phyloP scores from a whole-genome alignment of 805 yeast genomes.

The Torulaspora microellipsoides region DNA sequence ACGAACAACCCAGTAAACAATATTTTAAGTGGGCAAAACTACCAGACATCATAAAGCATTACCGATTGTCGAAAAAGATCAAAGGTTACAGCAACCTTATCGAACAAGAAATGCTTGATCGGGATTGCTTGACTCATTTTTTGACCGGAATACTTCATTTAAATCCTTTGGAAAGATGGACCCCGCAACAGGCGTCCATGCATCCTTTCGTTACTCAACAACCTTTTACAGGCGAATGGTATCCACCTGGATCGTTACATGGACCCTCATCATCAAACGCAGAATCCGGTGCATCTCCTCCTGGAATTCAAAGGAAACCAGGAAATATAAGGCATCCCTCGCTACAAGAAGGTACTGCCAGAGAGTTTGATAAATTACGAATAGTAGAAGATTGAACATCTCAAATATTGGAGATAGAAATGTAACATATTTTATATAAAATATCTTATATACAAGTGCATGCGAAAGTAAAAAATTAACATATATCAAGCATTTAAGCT shows the following conservation, averaged over 20 bases:
- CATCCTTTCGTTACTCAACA: constrained; percentile 84
- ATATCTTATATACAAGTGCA: constrained; percentile 13
- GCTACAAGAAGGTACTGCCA: constrained; percentile 19
- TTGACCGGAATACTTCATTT: constrained; percentile 69
- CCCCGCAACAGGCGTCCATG: constrained; percentile 89
- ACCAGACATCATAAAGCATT: constrained; percentile 70
- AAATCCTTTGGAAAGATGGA: constrained; percentile 92
- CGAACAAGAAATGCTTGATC: constrained; percentile 69
- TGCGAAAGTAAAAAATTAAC: constrained; percentile 2
- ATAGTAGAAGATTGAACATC: constrained; percentile 15
- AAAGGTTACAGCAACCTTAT: constrained; percentile 35
- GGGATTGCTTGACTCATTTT: constrained; percentile 72
- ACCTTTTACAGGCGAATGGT: constrained; percentile 50
- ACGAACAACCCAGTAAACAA: constrained; percentile 77
- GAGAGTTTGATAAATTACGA: constrained; percentile 19
- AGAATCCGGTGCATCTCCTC: constrained; percentile 1
- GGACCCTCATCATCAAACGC: constrained; percentile 5
- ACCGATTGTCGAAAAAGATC: constrained; percentile 61
- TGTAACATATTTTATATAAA: background rate
- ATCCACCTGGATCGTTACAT: constrained; percentile 42
- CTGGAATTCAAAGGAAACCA: constrained; percentile 7
- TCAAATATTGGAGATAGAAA: background rate
- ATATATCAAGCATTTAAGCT: constrained; percentile 21
- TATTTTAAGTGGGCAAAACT: constrained; percentile 67
- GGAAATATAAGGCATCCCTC: constrained; percentile 12